Percentiles rank a stretch among this genome's conserved stretches.
Conservation (phyloP, 2,329 filamentous ascomycete species). For the Pseudogymnoascus sp. region DNA sequence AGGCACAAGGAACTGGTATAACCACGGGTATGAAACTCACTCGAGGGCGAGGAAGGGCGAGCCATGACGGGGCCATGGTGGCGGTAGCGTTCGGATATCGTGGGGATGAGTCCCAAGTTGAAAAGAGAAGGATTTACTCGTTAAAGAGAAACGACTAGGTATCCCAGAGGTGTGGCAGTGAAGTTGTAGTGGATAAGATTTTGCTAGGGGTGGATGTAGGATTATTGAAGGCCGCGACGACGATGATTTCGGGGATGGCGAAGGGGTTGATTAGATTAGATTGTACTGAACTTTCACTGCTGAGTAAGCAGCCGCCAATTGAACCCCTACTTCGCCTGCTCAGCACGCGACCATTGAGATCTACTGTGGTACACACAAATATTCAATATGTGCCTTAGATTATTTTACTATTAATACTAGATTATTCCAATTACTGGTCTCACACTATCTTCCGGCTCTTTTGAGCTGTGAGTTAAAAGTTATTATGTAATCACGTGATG, state of each 20-base stretch:
- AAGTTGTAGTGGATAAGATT: background rate
- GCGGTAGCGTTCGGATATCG: constrained; percentile 3
- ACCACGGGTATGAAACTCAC: background rate
- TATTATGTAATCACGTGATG: background rate
- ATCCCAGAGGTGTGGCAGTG: background rate
- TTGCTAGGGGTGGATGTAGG: constrained; percentile 3
- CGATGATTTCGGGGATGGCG: constrained; percentile 6
- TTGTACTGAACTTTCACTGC: background rate
- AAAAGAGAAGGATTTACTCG: background rate
- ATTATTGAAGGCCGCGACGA: background rate
- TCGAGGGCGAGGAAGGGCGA: background rate
- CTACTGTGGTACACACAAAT: background rate
- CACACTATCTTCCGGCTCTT: background rate
- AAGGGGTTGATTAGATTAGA: constrained; percentile 9
- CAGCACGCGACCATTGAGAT: background rate
- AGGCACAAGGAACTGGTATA: background rate
- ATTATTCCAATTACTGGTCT: background rate
- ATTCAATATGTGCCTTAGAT: background rate
- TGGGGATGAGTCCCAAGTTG: background rate
- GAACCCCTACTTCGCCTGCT: background rate
- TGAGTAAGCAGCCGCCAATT: background rate
- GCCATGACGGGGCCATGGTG: constrained; percentile 6
- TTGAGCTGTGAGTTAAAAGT: background rate
- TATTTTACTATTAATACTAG: background rate
- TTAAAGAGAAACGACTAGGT: background rate